phyloP scores from a whole-genome alignment of 2,329 filamentous ascomycete species.

The Fusarium mundagurra region DNA sequence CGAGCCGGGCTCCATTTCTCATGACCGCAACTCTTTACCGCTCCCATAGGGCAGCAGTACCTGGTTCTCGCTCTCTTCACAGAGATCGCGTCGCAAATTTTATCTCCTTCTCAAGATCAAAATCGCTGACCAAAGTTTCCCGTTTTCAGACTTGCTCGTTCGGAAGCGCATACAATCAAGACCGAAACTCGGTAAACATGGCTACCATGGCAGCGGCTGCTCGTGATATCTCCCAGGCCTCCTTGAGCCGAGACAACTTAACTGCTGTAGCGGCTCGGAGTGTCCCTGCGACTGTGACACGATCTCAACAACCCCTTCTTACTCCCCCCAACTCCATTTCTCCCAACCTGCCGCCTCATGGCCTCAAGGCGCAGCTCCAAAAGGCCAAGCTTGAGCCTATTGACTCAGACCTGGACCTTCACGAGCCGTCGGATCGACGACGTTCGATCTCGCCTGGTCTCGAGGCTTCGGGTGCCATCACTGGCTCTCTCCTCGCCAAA shows the following conservation, averaged over 20 bases:
- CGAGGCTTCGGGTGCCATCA: slow-evolving; percentile 85
- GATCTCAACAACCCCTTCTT: slow-evolving; percentile 73
- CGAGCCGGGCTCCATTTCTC: slow-evolving; percentile 6
- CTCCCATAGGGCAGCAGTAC: background rate
- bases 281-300: slow-evolving; percentile 68
- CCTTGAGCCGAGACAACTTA: slow-evolving; percentile 74
- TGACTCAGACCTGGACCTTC: slow-evolving; percentile 89
- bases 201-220: slow-evolving; percentile 73
- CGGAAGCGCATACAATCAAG: slow-evolving; percentile 54
- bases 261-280: slow-evolving; percentile 76
- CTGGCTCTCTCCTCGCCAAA: slow-evolving; percentile 84
- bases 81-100: slow-evolving; percentile 20
- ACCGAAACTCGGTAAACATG: slow-evolving; percentile 60
- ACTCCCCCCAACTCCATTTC: slow-evolving; percentile 97
- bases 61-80: background rate
- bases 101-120: background rate
- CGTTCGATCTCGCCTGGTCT: slow-evolving; percentile 59
- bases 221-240: slow-evolving; percentile 73
- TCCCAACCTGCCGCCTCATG: slow-evolving; percentile 83
- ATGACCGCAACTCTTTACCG: slow-evolving; percentile 21
- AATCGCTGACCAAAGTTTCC: slow-evolving; percentile 29
- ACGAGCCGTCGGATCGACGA: slow-evolving; percentile 61
- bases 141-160: slow-evolving; percentile 54
- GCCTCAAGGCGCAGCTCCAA: slow-evolving; percentile 74
- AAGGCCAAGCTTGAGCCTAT: slow-evolving; percentile 70